Percentiles rank a stretch among this genome's conserved stretches.
These are phyloP conservation scores for Hypoxylon perforatum DNA, from an alignment of 495 filamentous ascomycete species.

Conservation along the genomic window DNA sequence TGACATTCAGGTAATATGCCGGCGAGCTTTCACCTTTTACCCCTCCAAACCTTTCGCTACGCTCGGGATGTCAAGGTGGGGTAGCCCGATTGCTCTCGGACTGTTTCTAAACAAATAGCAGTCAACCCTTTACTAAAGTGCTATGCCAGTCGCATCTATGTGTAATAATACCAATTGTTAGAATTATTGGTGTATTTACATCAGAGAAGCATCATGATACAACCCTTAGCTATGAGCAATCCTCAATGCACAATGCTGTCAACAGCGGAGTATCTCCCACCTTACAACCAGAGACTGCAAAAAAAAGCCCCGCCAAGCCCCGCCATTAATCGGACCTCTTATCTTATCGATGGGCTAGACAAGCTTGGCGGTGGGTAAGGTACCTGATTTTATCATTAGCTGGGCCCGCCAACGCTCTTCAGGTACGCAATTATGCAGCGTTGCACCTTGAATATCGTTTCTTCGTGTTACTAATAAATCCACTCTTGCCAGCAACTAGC, in stretches of 20 bases:
- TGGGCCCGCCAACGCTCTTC: background rate
- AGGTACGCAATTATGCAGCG: background rate
- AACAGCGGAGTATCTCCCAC: constrained; percentile 35
- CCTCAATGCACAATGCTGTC: constrained; percentile 13
- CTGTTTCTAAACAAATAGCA: background rate
- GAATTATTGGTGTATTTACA: background rate
- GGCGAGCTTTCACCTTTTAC: constrained; percentile 23
- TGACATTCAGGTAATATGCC: constrained; percentile 19
- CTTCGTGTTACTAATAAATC: constrained; percentile 1
- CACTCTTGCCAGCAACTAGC: background rate
- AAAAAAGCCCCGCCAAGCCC: constrained; percentile 23
- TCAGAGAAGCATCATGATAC: background rate
- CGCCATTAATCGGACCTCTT: constrained; percentile 17
- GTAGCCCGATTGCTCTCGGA: constrained; percentile 23
- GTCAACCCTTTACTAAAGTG: constrained; percentile 10
- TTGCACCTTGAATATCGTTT: background rate
- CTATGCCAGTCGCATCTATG: background rate
- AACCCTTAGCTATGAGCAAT: background rate
- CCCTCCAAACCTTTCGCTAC: constrained; percentile 20
- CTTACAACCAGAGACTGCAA: constrained; percentile 14
- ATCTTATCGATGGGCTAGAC: constrained; percentile 33
- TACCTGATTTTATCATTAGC: no score
- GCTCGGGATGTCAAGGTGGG: constrained; percentile 30
- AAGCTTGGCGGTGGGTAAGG: background rate
- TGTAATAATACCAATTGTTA: no score